phyloP scores from a whole-genome alignment of 768 basidiomycete genomes.

The Lactifluus piperatus region DNA sequence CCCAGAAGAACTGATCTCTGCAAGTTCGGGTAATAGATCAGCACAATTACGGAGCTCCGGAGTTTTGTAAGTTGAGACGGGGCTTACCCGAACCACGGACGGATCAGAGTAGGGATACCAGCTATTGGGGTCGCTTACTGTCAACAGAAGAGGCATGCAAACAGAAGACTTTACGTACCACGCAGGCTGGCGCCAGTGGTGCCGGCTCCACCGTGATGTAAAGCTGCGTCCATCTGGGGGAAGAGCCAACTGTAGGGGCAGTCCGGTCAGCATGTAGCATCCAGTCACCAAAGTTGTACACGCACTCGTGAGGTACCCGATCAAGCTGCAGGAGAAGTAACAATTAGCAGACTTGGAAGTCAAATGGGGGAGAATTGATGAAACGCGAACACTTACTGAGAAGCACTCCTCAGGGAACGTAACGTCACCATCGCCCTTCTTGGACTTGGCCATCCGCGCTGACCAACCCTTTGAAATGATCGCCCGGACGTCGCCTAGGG shows the following conservation, averaged over 20 bases:
- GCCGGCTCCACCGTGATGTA: conserved; percentile 66
- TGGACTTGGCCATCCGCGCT: conserved; percentile 39
- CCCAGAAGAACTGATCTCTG: conserved; percentile 58
- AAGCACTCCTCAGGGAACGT: conserved; percentile 46
- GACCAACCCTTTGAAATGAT: conserved; percentile 67
- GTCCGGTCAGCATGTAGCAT: background rate
- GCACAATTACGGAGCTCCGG: conserved; percentile 3
- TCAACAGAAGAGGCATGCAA: background rate
- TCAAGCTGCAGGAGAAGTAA: conserved; percentile 34
- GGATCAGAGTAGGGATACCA: conserved; percentile 59
- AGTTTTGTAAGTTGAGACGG: no score
- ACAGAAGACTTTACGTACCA: conserved; percentile 25
- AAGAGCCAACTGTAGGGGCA: conserved; percentile 41
- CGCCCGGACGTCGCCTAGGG: conserved; percentile 49
- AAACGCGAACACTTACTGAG: conserved; percentile 24
- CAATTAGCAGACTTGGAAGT: background rate
- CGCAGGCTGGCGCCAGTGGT: conserved; percentile 59
- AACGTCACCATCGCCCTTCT: conserved; percentile 32
- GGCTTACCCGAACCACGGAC: conserved; percentile 55
- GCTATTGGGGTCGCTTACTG: conserved; percentile 23
- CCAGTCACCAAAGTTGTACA: background rate
- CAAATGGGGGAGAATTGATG: background rate
- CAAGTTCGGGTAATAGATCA: background rate
- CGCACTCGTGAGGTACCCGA: conserved; percentile 54
- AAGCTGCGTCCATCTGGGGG: conserved; percentile 48